Evolutionary conservation across 345 rosid species (phyloP), one percentile per base, ranked within the genome.

Genomic region (Syzygium jambos): DNA sequence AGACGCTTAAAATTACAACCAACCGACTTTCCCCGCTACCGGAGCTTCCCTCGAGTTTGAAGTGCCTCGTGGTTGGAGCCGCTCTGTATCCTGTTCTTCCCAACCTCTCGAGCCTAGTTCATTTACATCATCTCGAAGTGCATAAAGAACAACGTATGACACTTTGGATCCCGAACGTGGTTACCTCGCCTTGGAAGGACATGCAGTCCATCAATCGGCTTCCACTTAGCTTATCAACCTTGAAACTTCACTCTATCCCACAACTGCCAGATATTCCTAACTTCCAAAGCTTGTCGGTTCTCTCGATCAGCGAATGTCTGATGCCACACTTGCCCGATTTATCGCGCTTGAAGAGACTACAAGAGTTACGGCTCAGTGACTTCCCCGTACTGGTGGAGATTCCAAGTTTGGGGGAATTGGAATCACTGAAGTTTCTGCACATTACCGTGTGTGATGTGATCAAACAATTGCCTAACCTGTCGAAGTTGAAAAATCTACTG

Each of bases 1-100:
- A 25, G 0, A 57, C 5, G 15, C 65, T 57, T 57, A 25, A 10
- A 57, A 57, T 57, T 5, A 3, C 7, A 25, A 25, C 5, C 1
- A 6, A 2, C 1, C 3, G 15, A 3, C 29, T 25, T 57, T 57
- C 2, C 29, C 15, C 0, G 0, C 1, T 57, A 1, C 15, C 7
- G 0, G n/a, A 9, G 61, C n/a, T 56, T 10, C 61, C 61, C 1
- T 56, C 12, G 1, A 23, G 2, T 23, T 22, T 56, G 13, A 23
- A 56, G 9, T 22, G 2, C n/a, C 61, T 56, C 0, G 6, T 10
- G n/a, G 3, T 57, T 23, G 0, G 0, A 23, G 63, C 12, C 23
- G 14, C 29, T 57, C 11, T n/a, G n/a, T n/a, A n/a, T n/a, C n/a
- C n/a, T n/a, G n/a, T n/a, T n/a, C n/a, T n/a, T n/a, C n/a, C n/a